These are phyloP conservation scores for Anthoceros angustus DNA, from an alignment of 225 moss, liverwort and hornwort genomes.

Conservation along the genomic window DNA sequence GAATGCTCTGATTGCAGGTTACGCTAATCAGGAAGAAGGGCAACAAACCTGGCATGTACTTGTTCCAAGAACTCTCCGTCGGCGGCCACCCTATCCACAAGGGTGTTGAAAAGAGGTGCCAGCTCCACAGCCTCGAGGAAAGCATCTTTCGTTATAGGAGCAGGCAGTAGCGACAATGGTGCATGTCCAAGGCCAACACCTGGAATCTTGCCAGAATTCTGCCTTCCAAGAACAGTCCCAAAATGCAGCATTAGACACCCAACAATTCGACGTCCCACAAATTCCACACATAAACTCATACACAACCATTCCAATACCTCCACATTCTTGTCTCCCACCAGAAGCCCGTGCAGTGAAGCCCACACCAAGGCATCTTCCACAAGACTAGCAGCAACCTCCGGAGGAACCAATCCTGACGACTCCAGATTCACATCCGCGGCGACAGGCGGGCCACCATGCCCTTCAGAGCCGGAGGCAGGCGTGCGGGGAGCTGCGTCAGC, in stretches of 20 bases:
- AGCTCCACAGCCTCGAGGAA: slow-evolving; percentile 47
- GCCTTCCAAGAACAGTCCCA: slow-evolving; percentile 5
- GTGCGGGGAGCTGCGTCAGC: not conserved
- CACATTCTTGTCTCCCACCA: slow-evolving; percentile 47
- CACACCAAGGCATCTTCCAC: slow-evolving; percentile 62
- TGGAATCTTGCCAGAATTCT: slow-evolving; percentile 46
- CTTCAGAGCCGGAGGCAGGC: not conserved
- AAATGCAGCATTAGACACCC: not conserved
- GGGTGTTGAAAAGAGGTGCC: slow-evolving; percentile 61
- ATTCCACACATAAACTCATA: not conserved
- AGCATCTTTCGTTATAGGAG: slow-evolving; percentile 43
- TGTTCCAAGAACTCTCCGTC: slow-evolving; percentile 54
- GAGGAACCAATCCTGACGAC: not conserved
- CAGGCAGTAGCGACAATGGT: slow-evolving; percentile 61
- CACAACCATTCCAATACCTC: slow-evolving; percentile 8
- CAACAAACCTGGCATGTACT: slow-evolving; percentile 37
- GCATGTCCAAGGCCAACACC: slow-evolving; percentile 71
- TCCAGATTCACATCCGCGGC: not conserved
- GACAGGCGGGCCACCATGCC: not conserved
- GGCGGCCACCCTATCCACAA: slow-evolving; percentile 74
- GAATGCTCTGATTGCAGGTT: not conserved
- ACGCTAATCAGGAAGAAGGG: too few species aligned
- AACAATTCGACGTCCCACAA: slow-evolving; percentile 5
- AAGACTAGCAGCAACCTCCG: slow-evolving; percentile 10
- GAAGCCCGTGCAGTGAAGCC: slow-evolving; percentile 69